Conservation (phyloP, 2,329 filamentous ascomycete genomes). For the Clarireedia paspali region DNA sequence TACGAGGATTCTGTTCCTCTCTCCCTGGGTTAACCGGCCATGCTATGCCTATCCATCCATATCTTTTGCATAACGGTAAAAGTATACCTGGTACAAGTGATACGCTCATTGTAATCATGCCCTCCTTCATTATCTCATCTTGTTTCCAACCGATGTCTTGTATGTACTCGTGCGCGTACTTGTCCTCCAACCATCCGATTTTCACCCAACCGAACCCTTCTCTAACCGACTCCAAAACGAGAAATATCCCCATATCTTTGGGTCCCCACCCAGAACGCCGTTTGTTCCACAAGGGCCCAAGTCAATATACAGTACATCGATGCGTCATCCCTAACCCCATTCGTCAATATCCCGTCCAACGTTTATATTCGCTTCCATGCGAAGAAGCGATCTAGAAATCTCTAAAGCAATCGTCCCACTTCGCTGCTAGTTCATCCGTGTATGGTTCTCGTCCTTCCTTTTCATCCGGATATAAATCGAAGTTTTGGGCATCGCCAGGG, state of each 20-base stretch:
- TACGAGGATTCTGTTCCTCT: not conserved
- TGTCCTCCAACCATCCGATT: not conserved
- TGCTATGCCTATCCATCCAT: not conserved
- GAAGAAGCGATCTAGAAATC: constrained; percentile 47
- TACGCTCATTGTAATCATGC: not conserved
- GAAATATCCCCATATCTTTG: too few relatives aligned
- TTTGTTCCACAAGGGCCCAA: constrained; percentile 4
- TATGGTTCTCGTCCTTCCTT: constrained; percentile 58
- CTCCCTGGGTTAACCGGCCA: not conserved
- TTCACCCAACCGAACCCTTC: too few relatives aligned
- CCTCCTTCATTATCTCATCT: not conserved
- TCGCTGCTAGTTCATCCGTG: constrained; percentile 57
- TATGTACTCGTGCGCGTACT: not conserved
- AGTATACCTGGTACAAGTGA: not conserved
- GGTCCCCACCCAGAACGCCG: constrained; percentile 5
- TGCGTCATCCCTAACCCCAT: not conserved
- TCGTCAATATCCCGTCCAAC: not conserved
- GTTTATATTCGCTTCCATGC: constrained; percentile 3
- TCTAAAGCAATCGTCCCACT: constrained; percentile 64
- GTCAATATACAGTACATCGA: not conserved
- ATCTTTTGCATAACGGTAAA: not conserved
- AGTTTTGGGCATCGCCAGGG: constrained; percentile 70
- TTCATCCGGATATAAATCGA: constrained; percentile 76
- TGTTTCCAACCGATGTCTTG: not conserved
- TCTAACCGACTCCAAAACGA: too few relatives aligned